These are phyloP conservation scores for Moesziomyces sp. DNA, from an alignment of 1,284 basidiomycete species.

Conservation along the genomic window DNA sequence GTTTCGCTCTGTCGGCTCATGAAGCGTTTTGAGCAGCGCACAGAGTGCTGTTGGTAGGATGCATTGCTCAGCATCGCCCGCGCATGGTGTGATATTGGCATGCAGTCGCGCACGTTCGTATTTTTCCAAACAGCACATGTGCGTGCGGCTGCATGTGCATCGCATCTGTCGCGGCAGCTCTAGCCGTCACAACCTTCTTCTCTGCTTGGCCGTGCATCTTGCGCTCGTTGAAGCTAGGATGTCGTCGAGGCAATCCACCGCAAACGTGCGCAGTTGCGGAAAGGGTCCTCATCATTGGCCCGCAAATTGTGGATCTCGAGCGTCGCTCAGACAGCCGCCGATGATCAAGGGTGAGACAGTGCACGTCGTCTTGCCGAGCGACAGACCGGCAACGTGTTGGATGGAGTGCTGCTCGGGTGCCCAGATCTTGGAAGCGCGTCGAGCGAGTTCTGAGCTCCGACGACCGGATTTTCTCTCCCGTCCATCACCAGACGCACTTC, in stretches of 20 bases:
- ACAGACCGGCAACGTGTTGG: background rate
- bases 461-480: background rate
- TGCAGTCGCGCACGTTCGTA: background rate
- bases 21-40: too few relatives aligned
- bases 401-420: background rate
- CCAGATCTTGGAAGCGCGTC: background rate
- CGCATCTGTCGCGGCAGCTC: background rate
- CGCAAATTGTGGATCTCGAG: background rate
- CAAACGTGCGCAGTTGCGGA: too few relatives aligned
- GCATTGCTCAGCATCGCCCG: too few relatives aligned
- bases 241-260: too few relatives aligned
- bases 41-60: too few relatives aligned
- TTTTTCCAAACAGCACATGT: background rate
- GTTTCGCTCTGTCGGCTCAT: background rate
- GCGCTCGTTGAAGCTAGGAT: background rate
- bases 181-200: too few relatives aligned
- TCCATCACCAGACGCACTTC: background rate
- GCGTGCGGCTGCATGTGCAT: background rate
- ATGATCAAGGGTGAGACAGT: constrained; percentile 26
- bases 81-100: too few relatives aligned
- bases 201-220: background rate
- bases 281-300: background rate
- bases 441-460: background rate
- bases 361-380: background rate
- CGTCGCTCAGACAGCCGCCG: constrained; percentile 8